A percentile compares a stretch with the other conserved stretches of the same genome.
Conservation (phyloP, 352 stramenopile species). For the Pythium dissimile region DNA sequence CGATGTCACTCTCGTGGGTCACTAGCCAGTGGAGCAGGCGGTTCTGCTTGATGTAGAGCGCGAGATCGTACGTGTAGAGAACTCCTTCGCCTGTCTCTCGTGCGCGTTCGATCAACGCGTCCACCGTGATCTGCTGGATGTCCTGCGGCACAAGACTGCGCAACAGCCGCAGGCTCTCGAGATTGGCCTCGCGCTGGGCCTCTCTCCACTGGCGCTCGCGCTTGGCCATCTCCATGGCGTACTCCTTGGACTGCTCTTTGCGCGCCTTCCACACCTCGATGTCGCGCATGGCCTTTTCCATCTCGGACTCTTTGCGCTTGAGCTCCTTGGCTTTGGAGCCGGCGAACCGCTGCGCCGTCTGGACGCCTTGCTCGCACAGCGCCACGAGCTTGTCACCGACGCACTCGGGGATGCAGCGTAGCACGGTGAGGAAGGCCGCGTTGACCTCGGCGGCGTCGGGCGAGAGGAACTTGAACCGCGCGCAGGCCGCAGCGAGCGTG, state of each 20-base stretch:
- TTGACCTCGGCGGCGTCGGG: constrained; percentile 22
- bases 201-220: constrained; percentile 47
- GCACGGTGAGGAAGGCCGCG: constrained; percentile 20
- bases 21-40: constrained; percentile 74
- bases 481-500: constrained; percentile 27
- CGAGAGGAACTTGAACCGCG: constrained; percentile 34
- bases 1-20: constrained; percentile 66
- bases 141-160: constrained; percentile 47
- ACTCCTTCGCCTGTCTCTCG: constrained; percentile 16
- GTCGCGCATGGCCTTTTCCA: constrained; percentile 50
- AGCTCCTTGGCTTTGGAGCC: constrained; percentile 49
- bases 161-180: constrained; percentile 33
- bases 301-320: constrained; percentile 44
- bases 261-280: constrained; percentile 69
- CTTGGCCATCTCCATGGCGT: constrained; percentile 41
- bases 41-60: constrained; percentile 78
- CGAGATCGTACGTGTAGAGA: constrained; percentile 74
- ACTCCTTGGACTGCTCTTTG: constrained; percentile 57
- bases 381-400: constrained; percentile 36
- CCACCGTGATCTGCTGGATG: constrained; percentile 55
- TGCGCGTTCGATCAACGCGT: constrained; percentile 46
- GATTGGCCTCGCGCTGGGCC: constrained; percentile 37
- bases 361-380: constrained; percentile 44
- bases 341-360: constrained; percentile 39
- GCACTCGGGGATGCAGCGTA: constrained; percentile 44